A percentile compares a stretch with the other conserved stretches of the same genome.
phyloP scores from a whole-genome alignment of 2,329 filamentous ascomycete species.

The Thielaviopsis punctulata region DNA sequence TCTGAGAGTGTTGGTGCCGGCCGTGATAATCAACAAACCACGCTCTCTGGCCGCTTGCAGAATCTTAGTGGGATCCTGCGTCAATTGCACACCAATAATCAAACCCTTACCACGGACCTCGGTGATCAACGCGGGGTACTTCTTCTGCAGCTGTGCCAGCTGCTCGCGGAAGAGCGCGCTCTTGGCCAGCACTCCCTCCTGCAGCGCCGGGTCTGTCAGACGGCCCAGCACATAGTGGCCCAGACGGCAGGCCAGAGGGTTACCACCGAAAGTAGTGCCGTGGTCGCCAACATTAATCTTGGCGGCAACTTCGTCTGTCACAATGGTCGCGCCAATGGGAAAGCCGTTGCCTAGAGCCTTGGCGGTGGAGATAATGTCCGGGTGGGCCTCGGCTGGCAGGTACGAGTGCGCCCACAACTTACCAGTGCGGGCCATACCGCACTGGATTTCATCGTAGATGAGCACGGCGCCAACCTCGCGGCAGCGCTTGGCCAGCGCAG shows the following conservation, averaged over 20 bases:
- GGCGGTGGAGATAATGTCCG: conserved; percentile 82
- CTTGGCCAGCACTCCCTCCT: conserved; percentile 53
- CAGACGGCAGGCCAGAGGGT: conserved; percentile 68
- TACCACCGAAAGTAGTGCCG: conserved; percentile 87
- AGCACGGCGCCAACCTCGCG: conserved; percentile 75
- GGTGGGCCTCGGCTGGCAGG: conserved; percentile 65
- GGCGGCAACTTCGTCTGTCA: conserved; percentile 24
- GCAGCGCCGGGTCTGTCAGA: conserved; percentile 53
- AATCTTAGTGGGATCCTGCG: conserved; percentile 52
- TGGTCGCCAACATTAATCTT: conserved; percentile 53
- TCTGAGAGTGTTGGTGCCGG: conserved; percentile 76
- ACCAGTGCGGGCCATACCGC: conserved; percentile 75
- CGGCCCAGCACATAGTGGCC: conserved; percentile 73
- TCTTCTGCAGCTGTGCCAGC: conserved; percentile 29
- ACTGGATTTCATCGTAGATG: conserved; percentile 96
- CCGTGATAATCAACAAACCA: conserved; percentile 79
- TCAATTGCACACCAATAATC: conserved; percentile 74
- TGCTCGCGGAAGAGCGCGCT: conserved; percentile 29
- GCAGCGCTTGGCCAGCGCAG: conserved; percentile 68
- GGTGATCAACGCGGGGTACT: conserved; percentile 50
- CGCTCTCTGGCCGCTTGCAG: conserved; percentile 75
- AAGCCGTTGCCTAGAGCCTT: conserved; percentile 96
- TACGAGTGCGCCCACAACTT: conserved; percentile 73
- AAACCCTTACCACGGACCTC: conserved; percentile 73
- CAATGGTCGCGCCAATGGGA: conserved; percentile 60